Evolutionary conservation across 495 filamentous ascomycete species (phyloP), one percentile per base, ranked within the genome.

Genomic region (Penicillium ucsense): DNA sequence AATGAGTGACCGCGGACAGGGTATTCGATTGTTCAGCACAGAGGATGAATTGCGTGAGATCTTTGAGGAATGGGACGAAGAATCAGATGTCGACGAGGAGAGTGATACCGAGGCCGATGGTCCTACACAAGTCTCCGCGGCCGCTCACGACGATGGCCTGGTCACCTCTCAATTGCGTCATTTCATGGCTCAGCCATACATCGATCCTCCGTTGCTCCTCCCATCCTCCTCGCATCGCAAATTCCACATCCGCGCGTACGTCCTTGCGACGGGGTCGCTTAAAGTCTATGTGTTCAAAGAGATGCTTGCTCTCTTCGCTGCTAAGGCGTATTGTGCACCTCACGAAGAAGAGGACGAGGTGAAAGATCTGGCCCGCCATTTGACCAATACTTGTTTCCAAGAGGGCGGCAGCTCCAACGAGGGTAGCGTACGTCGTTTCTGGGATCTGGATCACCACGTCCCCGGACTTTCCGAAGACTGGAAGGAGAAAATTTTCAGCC

Each of bases 361-460:
- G 32, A 55, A 56, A 5, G 72, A 78, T 38, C 76, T 95, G 4
- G 75, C 77, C 6, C 73, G 80, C 3, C 89, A 95, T 58, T 77
- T 98, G 2, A 98, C 91, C 3, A 97, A 96, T 53, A 96, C 91
- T 32, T 97, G 89, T 57, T 80, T 95, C n/a, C 92, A 95, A 65
- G 69, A 72, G 45, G 71, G 73, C 6, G 70, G 72, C 20, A 67
- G 65, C 51, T 52, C 63, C 8, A 68, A 75, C 32, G 74, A 81
- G 47, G 78, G 75, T 5, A 80, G 68, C 20, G 88, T 94, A 11
- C 68, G 70, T 20, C 68, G 75, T 2, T 92, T 94, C 71, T 89
- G 80, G 81, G 66, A 77, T 27, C 71, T 94, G 3, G 75, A 77
- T 11, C 57, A 65, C 37, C 49, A 67, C 12, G 57, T 67, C 32